Evolutionary conservation across 208 protist species (phyloP).

Genomic region (Naegleria fowleri): DNA sequence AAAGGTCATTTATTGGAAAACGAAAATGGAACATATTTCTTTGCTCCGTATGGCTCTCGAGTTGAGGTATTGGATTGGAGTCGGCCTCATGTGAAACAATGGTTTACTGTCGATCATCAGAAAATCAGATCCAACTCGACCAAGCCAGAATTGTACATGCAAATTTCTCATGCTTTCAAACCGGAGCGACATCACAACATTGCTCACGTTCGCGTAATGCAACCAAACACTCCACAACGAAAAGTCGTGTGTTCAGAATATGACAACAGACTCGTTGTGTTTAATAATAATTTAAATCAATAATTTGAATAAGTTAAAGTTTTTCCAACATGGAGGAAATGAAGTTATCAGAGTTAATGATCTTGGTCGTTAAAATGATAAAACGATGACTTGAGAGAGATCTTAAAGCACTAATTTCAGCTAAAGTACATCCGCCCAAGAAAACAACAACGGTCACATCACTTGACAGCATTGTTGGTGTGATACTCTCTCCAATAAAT

Average conservation of each 20-base stretch:
- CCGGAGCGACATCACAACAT: background rate
- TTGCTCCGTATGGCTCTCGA: background rate
- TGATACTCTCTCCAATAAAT: background rate
- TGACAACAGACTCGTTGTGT: background rate
- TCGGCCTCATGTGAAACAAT: background rate
- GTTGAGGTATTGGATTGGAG: background rate
- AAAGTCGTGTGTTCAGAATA: background rate
- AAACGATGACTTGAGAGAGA: conserved; percentile 38
- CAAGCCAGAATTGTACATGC: background rate
- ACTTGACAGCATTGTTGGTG: background rate
- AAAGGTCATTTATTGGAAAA: background rate
- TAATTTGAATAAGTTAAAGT: background rate
- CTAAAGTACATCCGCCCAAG: conserved; percentile 56
- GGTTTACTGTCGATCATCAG: background rate
- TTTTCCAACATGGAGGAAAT: background rate
- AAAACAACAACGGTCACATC: conserved; percentile 47
- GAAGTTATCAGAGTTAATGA: background rate
- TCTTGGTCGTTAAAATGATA: conserved; percentile 38
- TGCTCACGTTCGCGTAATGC: background rate
- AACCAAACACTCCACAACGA: background rate
- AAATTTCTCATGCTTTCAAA: background rate
- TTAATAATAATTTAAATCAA: background rate
- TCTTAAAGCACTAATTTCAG: conserved; percentile 55
- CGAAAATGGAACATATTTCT: background rate
- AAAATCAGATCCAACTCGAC: background rate